phyloP scores from a whole-genome alignment of 2,329 filamentous ascomycete species.

The Epicoccum sorghinum region DNA sequence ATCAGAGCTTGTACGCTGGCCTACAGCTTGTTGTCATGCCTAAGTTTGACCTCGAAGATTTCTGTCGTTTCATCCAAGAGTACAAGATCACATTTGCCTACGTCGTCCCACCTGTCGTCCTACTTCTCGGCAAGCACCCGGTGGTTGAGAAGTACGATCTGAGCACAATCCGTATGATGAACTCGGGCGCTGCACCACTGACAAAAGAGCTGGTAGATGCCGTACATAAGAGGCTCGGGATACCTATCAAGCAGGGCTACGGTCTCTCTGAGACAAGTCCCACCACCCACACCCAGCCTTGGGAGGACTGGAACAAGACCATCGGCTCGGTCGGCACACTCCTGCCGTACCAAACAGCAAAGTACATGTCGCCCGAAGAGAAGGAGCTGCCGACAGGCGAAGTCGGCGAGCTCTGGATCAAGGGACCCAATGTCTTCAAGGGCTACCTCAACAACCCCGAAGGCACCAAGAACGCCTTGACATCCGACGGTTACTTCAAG shows the following conservation, averaged over 20 bases:
- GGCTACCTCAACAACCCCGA: conserved; percentile 79
- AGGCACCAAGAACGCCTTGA: conserved; percentile 73
- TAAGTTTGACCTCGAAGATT: conserved; percentile 81
- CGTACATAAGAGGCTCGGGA: conserved; percentile 73
- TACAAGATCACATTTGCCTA: conserved; percentile 78
- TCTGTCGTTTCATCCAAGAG: conserved; percentile 77
- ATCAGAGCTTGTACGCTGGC: conserved; percentile 70
- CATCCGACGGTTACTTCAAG: conserved; percentile 82
- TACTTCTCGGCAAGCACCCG: conserved; percentile 81
- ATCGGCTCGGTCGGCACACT: conserved; percentile 81
- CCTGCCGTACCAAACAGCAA: conserved; percentile 79
- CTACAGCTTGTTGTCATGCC: conserved; percentile 73
- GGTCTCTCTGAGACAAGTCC: conserved; percentile 88
- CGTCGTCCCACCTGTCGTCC: conserved; percentile 82
- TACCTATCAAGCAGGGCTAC: conserved; percentile 91
- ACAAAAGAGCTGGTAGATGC: conserved; percentile 79
- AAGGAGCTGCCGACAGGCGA: conserved; percentile 67
- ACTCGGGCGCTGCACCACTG: conserved; percentile 84
- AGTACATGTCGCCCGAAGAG: conserved; percentile 70
- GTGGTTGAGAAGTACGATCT: conserved; percentile 81
- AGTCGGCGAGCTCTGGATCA: conserved; percentile 67
- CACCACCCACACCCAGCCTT: conserved; percentile 73
- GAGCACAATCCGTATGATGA: conserved; percentile 78
- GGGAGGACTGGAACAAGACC: conserved; percentile 76
- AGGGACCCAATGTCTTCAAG: conserved; percentile 79